Base-by-base conservation (phyloP, 108 stramenopile genomes). In the Stephanodiscus triporus region DNA sequence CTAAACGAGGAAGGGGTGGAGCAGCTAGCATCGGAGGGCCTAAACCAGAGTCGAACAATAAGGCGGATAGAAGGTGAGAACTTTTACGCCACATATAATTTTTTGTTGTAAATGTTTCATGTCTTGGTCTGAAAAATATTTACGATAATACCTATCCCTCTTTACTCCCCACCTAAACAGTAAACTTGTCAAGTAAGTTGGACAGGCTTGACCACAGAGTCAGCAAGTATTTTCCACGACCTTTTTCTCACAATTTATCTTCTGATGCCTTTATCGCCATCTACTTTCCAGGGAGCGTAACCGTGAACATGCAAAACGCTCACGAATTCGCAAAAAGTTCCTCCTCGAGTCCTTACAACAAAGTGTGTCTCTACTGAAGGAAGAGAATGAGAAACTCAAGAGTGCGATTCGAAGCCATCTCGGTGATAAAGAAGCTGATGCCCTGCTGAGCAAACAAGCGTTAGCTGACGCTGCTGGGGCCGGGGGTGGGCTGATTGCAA, bases 321-420 rank as follows among this genome's bases (percentile, higher is more conserved):
- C 91, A 45, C 91, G 98, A 23, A 90, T 98, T 51, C 91, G 98
- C 55, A 98, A 98, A 80, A 97, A 97, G 84, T 97, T 97, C 68
- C 84, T 98, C 66, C 88, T 98, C 55, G 97, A 98, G 75, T 89
- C 88, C 43, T 85, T 98, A 26, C 97, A 98, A 83, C 91, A 91
- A 73, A 82, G 77, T 58, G 93, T 92, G 23, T 76, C 87, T 38
- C 75, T 90, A 40, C 76, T 94, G 56, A 91, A 91, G 76, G 89
- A 90, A 63, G 93, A 94, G 70, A 94, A 94, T 62, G 93, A 94
- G 32, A 94, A 94, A 63, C 87, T 94, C 55, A 86, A 87, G 38
- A 64, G 70, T 20, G 76, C 89, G 53, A 90, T 94, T 54, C 86
- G 82, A 17, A 62, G 70, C 27, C 89, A 94, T 73, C 77, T 94